Evolutionary conservation across 352 stramenopile genomes (phyloP), one percentile per base, ranked within the genome.

Genomic region (Phytophthora gonapodyides): DNA sequence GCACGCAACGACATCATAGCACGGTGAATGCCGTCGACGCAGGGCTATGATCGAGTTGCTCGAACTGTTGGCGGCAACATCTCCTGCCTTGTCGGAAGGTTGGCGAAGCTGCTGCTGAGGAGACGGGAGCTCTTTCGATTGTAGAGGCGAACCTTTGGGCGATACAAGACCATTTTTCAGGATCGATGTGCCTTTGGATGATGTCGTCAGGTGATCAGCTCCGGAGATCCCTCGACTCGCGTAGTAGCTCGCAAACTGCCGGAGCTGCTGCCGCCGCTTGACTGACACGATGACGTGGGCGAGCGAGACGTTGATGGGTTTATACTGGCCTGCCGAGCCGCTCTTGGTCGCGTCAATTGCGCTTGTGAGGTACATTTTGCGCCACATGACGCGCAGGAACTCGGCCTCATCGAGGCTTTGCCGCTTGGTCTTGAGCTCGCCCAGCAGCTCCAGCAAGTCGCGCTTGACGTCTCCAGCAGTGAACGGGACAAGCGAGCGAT

Each of bases 231-330:
- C 82, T 15, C 80, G 77, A 57, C 72, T 84, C 9, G 69, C 64
- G 59, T 91, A 91, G 67, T 87, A 91, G 45, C 68, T 71, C 8
- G 82, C 78, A 43, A 91, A 91, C 44, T 89, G 76, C 49, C 80
- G 73, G 52, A 91, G 67, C 47, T 91, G 82, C 10, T 67, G 65
- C 6, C 82, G 76, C 0, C 82, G 79, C 55, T 91, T 89, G 61
- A 91, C 81, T 10, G 76, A 86, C 11, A 89, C 75, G 43, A 91
- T 85, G 12, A 91, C 78, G 13, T 91, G 82, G 3, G 80, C 65
- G 3, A 91, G 56, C 10, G 82, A 80, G 10, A 89, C 75, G 44
- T 87, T 87, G 47, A 87, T 71, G 8, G 63, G 63, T 12, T 48
- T 49, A 21, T 24, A 33, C 10, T 73, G 36, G 9, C 43, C 31